phyloP scores from a whole-genome alignment of 257 asterid genomes.

The Gentiana macrophylla region DNA sequence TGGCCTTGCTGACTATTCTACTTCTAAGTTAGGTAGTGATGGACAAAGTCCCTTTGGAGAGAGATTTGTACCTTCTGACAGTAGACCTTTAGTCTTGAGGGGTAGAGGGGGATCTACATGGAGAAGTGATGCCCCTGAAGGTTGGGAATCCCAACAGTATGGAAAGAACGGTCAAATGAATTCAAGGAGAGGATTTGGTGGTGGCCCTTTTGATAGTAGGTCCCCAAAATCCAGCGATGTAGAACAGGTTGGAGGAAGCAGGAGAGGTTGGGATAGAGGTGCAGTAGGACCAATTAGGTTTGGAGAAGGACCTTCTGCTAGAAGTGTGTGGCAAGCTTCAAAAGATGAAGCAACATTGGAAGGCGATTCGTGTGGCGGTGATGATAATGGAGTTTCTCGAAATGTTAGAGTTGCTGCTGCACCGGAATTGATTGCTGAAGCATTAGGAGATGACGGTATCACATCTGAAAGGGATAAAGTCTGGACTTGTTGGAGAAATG shows the following conservation, averaged over 20 bases:
- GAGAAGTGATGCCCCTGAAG: slow-evolving; percentile 62
- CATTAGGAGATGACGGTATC: slow-evolving; percentile 53
- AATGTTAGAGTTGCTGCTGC: slow-evolving; percentile 74
- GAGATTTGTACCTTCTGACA: slow-evolving; percentile 53
- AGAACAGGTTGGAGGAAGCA: slow-evolving; percentile 53
- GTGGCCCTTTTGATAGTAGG: slow-evolving; percentile 37
- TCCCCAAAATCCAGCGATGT: slow-evolving; percentile 43
- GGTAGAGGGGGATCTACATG: slow-evolving; percentile 49
- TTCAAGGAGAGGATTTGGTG: slow-evolving; percentile 47
- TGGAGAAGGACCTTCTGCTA: slow-evolving; percentile 99
- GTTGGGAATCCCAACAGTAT: slow-evolving; percentile 56
- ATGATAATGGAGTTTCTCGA: slow-evolving; percentile 65
- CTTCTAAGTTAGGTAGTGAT: slow-evolving; percentile 62
- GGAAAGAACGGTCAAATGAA: slow-evolving; percentile 60
- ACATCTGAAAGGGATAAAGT: slow-evolving; percentile 69
- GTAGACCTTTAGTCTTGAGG: slow-evolving; percentile 43
- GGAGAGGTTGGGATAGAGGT: slow-evolving; percentile 86
- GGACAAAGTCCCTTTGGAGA: slow-evolving; percentile 58
- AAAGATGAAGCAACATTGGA: slow-evolving; percentile 96
- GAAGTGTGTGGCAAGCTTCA: slow-evolving; percentile 99
- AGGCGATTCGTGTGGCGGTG: slow-evolving; percentile 97
- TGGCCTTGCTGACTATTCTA: slow-evolving; percentile 67
- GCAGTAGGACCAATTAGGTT: slow-evolving; percentile 59
- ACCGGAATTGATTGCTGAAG: slow-evolving; percentile 79
- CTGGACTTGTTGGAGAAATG: slow-evolving; percentile 89